phyloP scores from a whole-genome alignment of 805 yeast species.

The Schwanniomyces yamadae region DNA sequence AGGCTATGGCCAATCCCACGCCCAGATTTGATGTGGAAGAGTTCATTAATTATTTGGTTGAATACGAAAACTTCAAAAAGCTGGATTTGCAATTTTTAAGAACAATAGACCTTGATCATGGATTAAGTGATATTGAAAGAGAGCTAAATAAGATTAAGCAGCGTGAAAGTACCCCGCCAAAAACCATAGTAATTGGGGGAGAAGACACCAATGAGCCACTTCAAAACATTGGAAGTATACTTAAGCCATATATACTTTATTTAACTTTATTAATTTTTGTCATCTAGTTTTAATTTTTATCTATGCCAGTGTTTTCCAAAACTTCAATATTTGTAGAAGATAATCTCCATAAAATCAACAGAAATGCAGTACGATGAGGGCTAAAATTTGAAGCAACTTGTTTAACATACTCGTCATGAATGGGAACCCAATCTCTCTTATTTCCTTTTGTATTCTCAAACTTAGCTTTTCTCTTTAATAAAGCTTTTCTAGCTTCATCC shows the following conservation, averaged over 20 bases:
- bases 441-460: constrained; percentile 30
- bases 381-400: constrained; percentile 55
- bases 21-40: constrained; percentile 26
- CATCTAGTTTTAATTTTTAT: background rate
- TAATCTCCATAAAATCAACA: constrained; percentile 73
- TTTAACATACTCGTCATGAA: constrained; percentile 57
- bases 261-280: background rate
- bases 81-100: constrained; percentile 28
- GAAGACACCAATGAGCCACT: constrained; percentile 12
- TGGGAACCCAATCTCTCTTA: constrained; percentile 64
- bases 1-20: no score
- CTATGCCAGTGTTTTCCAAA: constrained; percentile 20
- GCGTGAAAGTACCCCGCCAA: constrained; percentile 6
- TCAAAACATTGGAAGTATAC: background rate
- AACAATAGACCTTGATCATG: constrained; percentile 30
- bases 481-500: constrained; percentile 30
- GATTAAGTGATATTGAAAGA: constrained; percentile 36
- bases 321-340: constrained; percentile 57
- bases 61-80: constrained; percentile 24
- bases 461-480: constrained; percentile 37
- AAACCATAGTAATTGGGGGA: constrained; percentile 31
- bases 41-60: constrained; percentile 30
- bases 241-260: background rate
- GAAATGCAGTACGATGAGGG: constrained; percentile 68
- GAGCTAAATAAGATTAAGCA: constrained; percentile 33